A percentile compares a stretch with the other conserved stretches of the same genome.
Evolutionary conservation across 2,329 filamentous ascomycete genomes (phyloP).

Genomic region (Alternaria ethzedia): DNA sequence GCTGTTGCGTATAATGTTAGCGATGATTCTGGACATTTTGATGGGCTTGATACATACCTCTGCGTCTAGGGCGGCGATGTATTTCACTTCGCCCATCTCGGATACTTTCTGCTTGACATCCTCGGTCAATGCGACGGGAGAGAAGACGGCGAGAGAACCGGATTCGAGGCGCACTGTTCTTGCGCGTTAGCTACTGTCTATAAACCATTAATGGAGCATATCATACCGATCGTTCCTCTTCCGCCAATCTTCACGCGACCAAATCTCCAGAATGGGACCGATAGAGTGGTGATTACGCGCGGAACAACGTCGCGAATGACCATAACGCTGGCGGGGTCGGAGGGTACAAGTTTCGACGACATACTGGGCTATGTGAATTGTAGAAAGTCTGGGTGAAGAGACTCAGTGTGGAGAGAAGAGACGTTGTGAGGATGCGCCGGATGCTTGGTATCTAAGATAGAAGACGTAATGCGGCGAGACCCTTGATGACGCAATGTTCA

Average conservation of each 20-base stretch:
- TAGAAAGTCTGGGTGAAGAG: neutral
- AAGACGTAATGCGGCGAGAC: constrained; percentile 30
- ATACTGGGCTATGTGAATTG: constrained; percentile 27
- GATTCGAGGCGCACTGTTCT: constrained; percentile 74
- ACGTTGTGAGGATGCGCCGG: neutral
- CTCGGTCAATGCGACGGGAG: constrained; percentile 83
- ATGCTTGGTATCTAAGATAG: constrained; percentile 13
- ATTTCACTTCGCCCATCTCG: constrained; percentile 70
- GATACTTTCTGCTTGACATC: constrained; percentile 70
- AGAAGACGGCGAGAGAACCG: constrained; percentile 86
- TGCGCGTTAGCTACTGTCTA: constrained; percentile 11
- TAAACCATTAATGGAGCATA: neutral
- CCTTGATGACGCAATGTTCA: constrained; percentile 30
- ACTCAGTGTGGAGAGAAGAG: neutral
- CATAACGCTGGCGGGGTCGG: constrained; percentile 83
- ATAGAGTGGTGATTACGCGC: constrained; percentile 73
- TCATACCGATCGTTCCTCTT: constrained; percentile 79
- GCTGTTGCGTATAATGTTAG: constrained; percentile 48
- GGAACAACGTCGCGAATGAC: constrained; percentile 86
- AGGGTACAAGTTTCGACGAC: constrained; percentile 51
- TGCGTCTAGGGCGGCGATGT: constrained; percentile 85
- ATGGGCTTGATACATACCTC: constrained; percentile 56
- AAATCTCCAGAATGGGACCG: constrained; percentile 83
- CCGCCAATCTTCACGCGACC: constrained; percentile 84
- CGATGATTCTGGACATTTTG: neutral